phyloP scores from a whole-genome alignment of 2,329 filamentous ascomycete genomes.

The Botrytis porri region DNA sequence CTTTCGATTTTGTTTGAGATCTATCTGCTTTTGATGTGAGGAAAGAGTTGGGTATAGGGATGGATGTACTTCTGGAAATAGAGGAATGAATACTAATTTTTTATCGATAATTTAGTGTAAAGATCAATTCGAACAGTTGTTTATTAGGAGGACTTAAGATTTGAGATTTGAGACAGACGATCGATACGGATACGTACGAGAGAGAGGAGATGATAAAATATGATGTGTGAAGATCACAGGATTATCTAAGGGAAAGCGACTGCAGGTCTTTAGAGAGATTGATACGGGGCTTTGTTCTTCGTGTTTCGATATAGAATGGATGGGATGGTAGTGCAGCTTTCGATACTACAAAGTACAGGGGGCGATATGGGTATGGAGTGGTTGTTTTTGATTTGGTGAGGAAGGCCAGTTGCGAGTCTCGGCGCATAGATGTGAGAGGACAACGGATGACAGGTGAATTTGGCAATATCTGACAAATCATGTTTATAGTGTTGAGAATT shows the following conservation, averaged over 20 bases:
- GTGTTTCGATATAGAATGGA: background rate
- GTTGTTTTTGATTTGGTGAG: background rate
- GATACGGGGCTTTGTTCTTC: background rate
- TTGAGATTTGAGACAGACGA: background rate
- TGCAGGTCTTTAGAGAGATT: background rate
- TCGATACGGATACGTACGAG: background rate
- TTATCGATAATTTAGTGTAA: background rate
- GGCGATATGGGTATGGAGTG: background rate
- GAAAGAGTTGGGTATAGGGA: background rate
- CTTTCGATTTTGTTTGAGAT: background rate
- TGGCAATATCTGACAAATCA: background rate
- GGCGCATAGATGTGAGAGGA: background rate
- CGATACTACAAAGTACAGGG: background rate
- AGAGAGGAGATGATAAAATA: background rate
- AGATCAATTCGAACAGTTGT: slow-evolving; percentile 12
- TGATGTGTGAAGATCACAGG: too few relatives aligned
- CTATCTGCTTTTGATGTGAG: background rate
- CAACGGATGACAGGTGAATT: too few relatives aligned
- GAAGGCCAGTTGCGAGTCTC: background rate
- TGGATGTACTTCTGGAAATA: too few relatives aligned
- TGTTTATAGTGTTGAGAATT: background rate
- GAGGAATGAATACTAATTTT: background rate
- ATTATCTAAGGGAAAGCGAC: background rate
- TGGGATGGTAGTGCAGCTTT: background rate
- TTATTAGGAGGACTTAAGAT: slow-evolving; percentile 13